Base-by-base conservation (phyloP, 805 yeast genomes). In the Yarrowia alimentaria region DNA sequence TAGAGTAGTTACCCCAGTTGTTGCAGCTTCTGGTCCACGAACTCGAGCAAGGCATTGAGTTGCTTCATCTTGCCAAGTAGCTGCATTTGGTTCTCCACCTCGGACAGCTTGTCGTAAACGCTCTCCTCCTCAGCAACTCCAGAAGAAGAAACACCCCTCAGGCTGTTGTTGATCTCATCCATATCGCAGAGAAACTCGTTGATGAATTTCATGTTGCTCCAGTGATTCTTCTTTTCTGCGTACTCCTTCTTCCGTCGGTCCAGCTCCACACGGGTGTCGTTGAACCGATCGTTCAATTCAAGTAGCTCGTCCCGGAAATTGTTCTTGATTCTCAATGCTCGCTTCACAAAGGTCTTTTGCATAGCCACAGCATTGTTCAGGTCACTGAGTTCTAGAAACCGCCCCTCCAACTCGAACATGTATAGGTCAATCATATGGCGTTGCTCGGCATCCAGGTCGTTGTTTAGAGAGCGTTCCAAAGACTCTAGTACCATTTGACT, bases 111-210 rank as follows among this genome's bases (percentile, higher is more conserved):
- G 11, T 28, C 33, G 14, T 26, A 40, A 10, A 40, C 47, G 2
- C 18, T 3, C 2, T 22, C 25, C 14, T 13, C 8, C 1, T 18
- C 7, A 4, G 12, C 14, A 24, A 40, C 47, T 5, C 47, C 47
- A 8, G 47, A 26, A 2, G 47, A 40, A 13, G 18, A 11, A 2
- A 40, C 47, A 1, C 47, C 47, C 4, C 7, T 26, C 11, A 40
- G 11, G 19, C 47, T 28, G 14, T 40, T 40, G 19, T 40, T 40
- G 11, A 40, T 18, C 10, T 43, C 50, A 5, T 43, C 37, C 29
- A 43, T 29, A 16, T 43, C 50, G 6, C 30, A 21, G 12, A 43
- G 13, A 24, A 43, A 43, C 28, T 43, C 37, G 50, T 43, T 30
- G 29, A 43, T 29, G 1, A 17, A 4, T 22, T 22, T 28, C 1